Evolutionary conservation across 2,329 filamentous ascomycete genomes (phyloP).

Genomic region (Aspergillus uvarum): DNA sequence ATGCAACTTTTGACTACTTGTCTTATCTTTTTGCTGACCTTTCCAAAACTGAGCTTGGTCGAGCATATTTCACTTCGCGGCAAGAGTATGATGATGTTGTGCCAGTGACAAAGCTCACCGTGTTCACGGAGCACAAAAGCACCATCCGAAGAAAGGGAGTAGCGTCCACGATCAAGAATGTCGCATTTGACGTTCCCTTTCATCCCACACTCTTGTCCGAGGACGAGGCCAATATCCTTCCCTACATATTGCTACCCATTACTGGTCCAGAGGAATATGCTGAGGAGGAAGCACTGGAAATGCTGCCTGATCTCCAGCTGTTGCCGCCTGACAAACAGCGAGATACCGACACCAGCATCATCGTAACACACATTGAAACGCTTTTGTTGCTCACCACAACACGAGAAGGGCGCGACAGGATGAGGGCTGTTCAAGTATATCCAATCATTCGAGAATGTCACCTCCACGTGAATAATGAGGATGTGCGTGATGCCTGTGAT

Average conservation of each 20-base stretch:
- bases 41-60: conserved; percentile 73
- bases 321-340: conserved; percentile 85
- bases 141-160: conserved; percentile 86
- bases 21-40: conserved; percentile 93
- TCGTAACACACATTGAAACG: conserved; percentile 87
- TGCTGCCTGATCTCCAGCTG: conserved; percentile 88
- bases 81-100: conserved; percentile 79
- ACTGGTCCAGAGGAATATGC: conserved; percentile 85
- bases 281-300: conserved; percentile 79
- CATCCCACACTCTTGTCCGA: conserved; percentile 71
- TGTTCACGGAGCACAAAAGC: conserved; percentile 89
- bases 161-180: conserved; percentile 93
- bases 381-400: conserved; percentile 80
- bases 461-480: conserved; percentile 71
- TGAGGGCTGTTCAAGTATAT: conserved; percentile 80
- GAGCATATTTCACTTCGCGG: conserved; percentile 70
- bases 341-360: conserved; percentile 72
- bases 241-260: conserved; percentile 84
- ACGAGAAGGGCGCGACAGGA: conserved; percentile 67
- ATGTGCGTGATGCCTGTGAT: conserved; percentile 80
- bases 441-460: conserved; percentile 87
- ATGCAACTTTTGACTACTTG: conserved; percentile 87
- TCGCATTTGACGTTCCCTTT: conserved; percentile 74
- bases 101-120: conserved; percentile 87
- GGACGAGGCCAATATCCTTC: conserved; percentile 74